Evolutionary conservation across 257 asterid genomes (phyloP).

Genomic region (Capsicum chinense): DNA sequence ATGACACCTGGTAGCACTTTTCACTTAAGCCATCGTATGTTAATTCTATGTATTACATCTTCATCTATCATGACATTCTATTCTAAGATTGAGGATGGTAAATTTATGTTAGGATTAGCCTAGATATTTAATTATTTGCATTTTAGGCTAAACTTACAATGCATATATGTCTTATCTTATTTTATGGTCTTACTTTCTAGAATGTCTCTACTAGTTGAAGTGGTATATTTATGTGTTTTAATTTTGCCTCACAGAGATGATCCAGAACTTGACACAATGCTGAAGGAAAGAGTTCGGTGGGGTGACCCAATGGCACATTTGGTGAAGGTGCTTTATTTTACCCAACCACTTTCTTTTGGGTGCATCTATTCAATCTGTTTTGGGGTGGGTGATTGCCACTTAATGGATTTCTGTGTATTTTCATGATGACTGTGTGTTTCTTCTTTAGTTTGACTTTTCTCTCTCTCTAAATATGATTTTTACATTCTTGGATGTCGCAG

Average conservation of each 20-base stretch:
- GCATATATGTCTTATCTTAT: not conserved
- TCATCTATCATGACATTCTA: not conserved
- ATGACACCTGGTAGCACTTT: not conserved
- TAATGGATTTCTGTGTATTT: not conserved
- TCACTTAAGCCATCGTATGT: not conserved
- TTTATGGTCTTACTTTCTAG: not conserved
- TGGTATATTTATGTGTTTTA: constrained; percentile 8
- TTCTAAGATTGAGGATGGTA: not conserved
- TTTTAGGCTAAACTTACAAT: not conserved
- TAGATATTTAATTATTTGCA: not conserved
- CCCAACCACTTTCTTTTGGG: not conserved
- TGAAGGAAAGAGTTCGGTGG: constrained; percentile 87
- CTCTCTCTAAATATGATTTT: not conserved
- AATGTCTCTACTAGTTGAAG: not conserved
- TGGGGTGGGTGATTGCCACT: not conserved
- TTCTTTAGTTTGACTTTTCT: not conserved
- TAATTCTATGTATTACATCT: not conserved
- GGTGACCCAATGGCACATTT: constrained; percentile 98
- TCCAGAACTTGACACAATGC: constrained; percentile 82
- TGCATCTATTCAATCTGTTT: not conserved
- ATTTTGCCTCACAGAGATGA: constrained; percentile 65
- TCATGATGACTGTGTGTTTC: not conserved
- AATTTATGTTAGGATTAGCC: not conserved
- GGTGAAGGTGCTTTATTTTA: constrained; percentile 54
- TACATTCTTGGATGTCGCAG: constrained; percentile 47